Base-by-base conservation (phyloP, 345 rosid genomes). In the Aquilaria malaccensis region DNA sequence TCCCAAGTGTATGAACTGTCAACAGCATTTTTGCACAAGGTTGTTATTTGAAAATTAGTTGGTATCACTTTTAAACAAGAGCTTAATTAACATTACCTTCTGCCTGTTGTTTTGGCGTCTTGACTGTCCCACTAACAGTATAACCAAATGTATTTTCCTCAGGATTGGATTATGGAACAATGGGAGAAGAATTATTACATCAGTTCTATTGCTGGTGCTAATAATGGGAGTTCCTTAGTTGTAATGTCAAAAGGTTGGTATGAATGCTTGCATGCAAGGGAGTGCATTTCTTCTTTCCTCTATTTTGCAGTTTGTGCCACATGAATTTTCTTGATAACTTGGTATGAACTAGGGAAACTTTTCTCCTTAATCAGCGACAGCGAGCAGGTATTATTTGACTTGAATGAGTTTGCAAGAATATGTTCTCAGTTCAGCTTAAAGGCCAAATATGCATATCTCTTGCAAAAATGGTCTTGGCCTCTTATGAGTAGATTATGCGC, bases 81-180 rank as follows among this genome's bases (percentile, higher is more conserved):
- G 47, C 31, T 33, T 56, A 13, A 15, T 49, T 2, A 37, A 9
- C 6, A 41, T 31, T 57, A 33, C 76, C 22, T 33, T 31, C 32
- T 47, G 43, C 43, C 1, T 37, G 7, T 5, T 37, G 43, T 37
- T 37, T 37, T 37, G 7, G 43, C 22, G 22, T 15, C 62, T 69
- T 63, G 33, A 64, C 58, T 30, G 57, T 72, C 60, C 56, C 58
- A 14, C 55, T 47, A 50, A 52, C 47, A 22, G 22, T 50, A 53
- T 60, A 52, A 61, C 55, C 61, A 31, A 31, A 62, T 74, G 58
- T 15, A 53, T 61, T 65, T 47, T 70, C 62, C 13, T 68, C 80
- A 92, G 98, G 96, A 89, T 62, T 93, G 98, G 98, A 93, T 93
- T 61, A 89, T 93, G 98, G 98, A 89, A 60, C 97, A 93, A 53